These are phyloP conservation scores for Plantago lanceolata DNA, from an alignment of 305 asterid genomes.

Conservation along the genomic window DNA sequence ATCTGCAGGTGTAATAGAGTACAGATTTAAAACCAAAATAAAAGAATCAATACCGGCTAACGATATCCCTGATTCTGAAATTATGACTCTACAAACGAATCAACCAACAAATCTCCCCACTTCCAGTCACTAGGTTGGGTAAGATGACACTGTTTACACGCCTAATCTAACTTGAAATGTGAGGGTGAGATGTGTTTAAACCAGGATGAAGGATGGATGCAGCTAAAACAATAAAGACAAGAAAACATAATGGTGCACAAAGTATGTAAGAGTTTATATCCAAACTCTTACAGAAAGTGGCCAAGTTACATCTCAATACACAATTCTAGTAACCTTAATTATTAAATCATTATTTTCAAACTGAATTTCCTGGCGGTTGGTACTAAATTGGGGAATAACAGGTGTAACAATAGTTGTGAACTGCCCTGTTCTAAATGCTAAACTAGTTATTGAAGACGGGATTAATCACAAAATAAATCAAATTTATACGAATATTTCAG, in stretches of 20 bases:
- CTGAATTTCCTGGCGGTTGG: too few species aligned
- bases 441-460: too few species aligned
- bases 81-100: not conserved
- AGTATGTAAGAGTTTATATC: not conserved
- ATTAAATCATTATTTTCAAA: too few species aligned
- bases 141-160: not conserved
- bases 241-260: not conserved
- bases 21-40: constrained; percentile 6
- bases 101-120: not conserved
- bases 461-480: too few species aligned
- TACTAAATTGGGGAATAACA: too few species aligned
- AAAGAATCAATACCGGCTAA: not conserved
- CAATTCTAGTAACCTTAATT: too few species aligned
- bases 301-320: too few species aligned
- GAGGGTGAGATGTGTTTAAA: not conserved
- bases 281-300: too few species aligned
- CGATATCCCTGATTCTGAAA: not conserved
- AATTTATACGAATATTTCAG: too few species aligned
- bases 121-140: not conserved
- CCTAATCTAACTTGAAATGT: not conserved
- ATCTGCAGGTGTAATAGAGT: constrained; percentile 41
- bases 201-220: not conserved
- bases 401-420: too few species aligned
- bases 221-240: not conserved
- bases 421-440: too few species aligned